Percentiles rank a stretch among this genome's conserved stretches.
phyloP scores from a whole-genome alignment of 1,139 yeast species.

The Scheffersomyces parashehatae region DNA sequence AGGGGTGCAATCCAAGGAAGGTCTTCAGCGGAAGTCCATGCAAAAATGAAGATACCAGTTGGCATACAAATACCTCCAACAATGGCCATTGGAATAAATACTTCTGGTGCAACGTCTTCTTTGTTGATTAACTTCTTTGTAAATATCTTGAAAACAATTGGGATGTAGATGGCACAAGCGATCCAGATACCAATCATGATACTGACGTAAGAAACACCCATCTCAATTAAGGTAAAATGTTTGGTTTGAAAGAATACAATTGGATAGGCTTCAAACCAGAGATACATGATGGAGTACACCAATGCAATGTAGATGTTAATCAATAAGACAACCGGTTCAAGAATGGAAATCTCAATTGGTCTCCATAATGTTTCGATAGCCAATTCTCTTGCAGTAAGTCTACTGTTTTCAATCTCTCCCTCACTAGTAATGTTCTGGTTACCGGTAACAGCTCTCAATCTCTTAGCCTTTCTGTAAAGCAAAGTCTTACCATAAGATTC shows the following conservation, averaged over 20 bases:
- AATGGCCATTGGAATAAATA: constrained; percentile 44
- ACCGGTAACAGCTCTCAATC: constrained; percentile 37
- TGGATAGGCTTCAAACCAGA: constrained; percentile 66
- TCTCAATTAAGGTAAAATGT: constrained; percentile 49
- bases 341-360: constrained; percentile 43
- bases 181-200: constrained; percentile 44
- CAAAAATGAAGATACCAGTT: constrained; percentile 47
- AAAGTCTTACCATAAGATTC: constrained; percentile 38
- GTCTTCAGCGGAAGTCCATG: constrained; percentile 46
- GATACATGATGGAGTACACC: constrained; percentile 53
- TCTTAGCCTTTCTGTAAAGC: constrained; percentile 34
- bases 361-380: constrained; percentile 48
- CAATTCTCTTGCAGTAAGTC: constrained; percentile 20
- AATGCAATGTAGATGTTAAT: constrained; percentile 53
- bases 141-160: constrained; percentile 20
- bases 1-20: constrained; percentile 48
- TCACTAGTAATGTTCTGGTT: constrained; percentile 29
- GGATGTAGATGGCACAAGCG: constrained; percentile 27
- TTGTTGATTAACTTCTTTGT: constrained; percentile 25
- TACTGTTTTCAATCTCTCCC: constrained; percentile 28
- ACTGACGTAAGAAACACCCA: constrained; percentile 49
- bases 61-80: constrained; percentile 45
- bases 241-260: constrained; percentile 47
- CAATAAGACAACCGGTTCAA: constrained; percentile 48
- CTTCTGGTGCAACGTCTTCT: constrained; percentile 35